Evolutionary conservation across 352 stramenopile species (phyloP), one percentile per base, ranked within the genome.

Genomic region (Pythium vanterpoolii): DNA sequence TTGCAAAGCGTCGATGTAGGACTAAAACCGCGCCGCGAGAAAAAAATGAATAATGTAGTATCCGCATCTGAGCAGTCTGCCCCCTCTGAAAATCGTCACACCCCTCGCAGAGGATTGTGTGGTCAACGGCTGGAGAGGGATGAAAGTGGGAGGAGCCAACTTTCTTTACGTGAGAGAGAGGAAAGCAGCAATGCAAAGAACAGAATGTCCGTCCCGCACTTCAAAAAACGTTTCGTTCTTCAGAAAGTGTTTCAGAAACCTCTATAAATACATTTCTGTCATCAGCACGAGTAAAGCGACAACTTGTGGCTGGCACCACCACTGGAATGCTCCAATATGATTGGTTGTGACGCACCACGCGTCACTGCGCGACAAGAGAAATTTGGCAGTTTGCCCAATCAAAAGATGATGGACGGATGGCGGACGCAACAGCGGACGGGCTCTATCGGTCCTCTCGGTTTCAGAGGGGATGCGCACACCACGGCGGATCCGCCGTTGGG

Each of bases 321-420:
- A 40, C 30, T 48, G 55, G 55, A 62, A 62, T 31, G 27, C 30
- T 31, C 21, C 9, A 26, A 8, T 39, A 16, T 59, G 43, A 65
- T 65, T 65, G 58, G 58, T 49, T 30, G n/a, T 65, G 58, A 65
- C 58, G 14, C 48, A 30, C 16, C 36, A 2, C 48, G 38, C 58
- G 58, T 65, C 58, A 65, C 30, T 21, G 2, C 23, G 18, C 9
- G 19, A 42, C 24, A 38, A 59, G 38, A 53, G 48, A 24, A 44
- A 16, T 21, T 23, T 39, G 2, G 10, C 48, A 53, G 58, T 65
- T 65, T 65, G 58, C 38, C 58, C 58, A 65, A 65, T 59, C 58
- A 65, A 48, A 61, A 8, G 48, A 59, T 58, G 56, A 64, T 64
- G 56, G 47, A 64, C 48, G 21, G 28, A 53, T 33, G 26, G 8